These are phyloP conservation scores for Brassica rapa DNA, from an alignment of 345 rosid genomes.

Conservation along the genomic window DNA sequence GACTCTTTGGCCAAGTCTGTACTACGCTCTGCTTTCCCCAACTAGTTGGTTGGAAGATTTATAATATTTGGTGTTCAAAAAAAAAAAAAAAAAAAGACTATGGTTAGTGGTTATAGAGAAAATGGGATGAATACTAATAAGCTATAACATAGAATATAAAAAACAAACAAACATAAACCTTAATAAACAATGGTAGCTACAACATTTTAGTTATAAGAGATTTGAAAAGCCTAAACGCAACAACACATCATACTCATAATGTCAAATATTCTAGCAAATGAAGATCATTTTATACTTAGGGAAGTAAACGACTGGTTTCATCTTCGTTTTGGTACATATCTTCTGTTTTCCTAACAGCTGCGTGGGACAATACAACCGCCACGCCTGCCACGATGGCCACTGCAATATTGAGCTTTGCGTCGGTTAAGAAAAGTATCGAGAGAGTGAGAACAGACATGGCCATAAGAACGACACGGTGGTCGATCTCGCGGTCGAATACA, in stretches of 20 bases:
- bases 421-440: conserved; percentile 59
- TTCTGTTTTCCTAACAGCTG: conserved; percentile 67
- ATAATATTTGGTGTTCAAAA: no score
- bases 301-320: conserved; percentile 41
- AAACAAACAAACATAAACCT: neutral
- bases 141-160: neutral
- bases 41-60: no score
- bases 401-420: conserved; percentile 61
- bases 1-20: no score
- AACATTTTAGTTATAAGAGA: neutral
- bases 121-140: neutral
- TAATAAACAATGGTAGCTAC: neutral
- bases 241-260: neutral
- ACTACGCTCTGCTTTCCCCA: no score
- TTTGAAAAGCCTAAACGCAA: neutral
- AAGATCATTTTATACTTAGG: neutral
- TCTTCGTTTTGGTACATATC: conserved; percentile 60
- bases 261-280: neutral
- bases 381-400: conserved; percentile 57
- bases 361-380: conserved; percentile 53
- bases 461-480: conserved; percentile 61
- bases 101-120: neutral
- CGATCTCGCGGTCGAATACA: conserved; percentile 56
- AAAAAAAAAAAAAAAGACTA: no score
- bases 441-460: conserved; percentile 59